Evolutionary conservation across 1,139 yeast genomes (phyloP), one percentile per base, ranked within the genome.

Genomic region (Yarrowia galli): DNA sequence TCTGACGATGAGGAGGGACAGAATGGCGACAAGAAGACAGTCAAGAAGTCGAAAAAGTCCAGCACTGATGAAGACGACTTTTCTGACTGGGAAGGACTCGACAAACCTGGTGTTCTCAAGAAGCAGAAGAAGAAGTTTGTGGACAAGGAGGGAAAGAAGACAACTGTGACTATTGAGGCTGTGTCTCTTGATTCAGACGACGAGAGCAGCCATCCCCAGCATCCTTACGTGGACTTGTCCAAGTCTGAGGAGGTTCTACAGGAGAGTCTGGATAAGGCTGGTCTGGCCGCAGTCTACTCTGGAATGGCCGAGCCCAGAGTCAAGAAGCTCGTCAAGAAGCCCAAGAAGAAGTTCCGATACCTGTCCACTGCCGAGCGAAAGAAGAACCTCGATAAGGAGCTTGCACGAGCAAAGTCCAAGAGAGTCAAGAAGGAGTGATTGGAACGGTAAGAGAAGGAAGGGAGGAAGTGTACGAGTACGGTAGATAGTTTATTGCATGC

Each of bases 131-230:
- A 46, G 36, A 48, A 61, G 35, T 61, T 35, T 36, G 54, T 46
- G 23, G 65, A 61, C 46, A 18, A 20, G 15, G 22, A 36, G 36
- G 65, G 65, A 3, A 46, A 45, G 40, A 51, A 54, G 42, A 65
- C 67, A 2, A 65, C 67, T 10, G 67, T 65, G 6, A 65, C 67
- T 8, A 65, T 65, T 13, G 67, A 65, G 46, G 61, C 67, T 9
- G 73, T 83, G 83, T 68, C 87, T 81, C 70, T 87, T 75, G 67
- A 64, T 28, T 51, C 61, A 1, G 67, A 65, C 22, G 42, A 35
- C 23, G 67, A 65, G 18, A 28, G 56, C n/a, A n/a, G n/a, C n/a
- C n/a, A n/a, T 35, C 10, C 28, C 16, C 10, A 16, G 46, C 23
- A 28, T 23, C 38, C 61, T 1, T 54, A 54, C 15, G 64, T 54